These are phyloP conservation scores for Tylopilus balloui DNA, from an alignment of 768 basidiomycete species.

Conservation along the genomic window DNA sequence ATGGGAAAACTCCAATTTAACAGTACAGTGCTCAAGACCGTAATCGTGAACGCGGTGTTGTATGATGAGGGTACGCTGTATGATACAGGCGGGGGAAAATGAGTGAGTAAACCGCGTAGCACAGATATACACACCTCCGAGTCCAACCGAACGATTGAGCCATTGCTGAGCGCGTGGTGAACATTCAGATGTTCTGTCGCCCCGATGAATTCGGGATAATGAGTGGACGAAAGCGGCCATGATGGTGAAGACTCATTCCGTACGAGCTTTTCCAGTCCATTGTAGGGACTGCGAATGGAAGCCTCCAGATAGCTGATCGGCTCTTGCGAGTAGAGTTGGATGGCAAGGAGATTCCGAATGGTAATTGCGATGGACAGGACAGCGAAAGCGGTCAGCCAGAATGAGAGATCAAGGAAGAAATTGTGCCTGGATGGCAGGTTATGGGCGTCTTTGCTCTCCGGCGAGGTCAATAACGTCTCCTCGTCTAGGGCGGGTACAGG, in stretches of 20 bases:
- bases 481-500: conserved; percentile 16
- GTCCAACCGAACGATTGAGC: conserved; percentile 22
- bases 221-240: conserved; percentile 23
- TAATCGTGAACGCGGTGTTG: conserved; percentile 25
- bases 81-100: not conserved
- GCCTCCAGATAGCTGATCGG: conserved; percentile 5
- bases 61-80: conserved; percentile 16
- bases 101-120: not conserved
- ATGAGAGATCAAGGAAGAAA: conserved; percentile 9
- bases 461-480: conserved; percentile 8
- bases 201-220: conserved; percentile 22
- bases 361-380: conserved; percentile 17
- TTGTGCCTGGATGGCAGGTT: not conserved
- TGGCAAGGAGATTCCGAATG: conserved; percentile 20
- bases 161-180: conserved; percentile 12
- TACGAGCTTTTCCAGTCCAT: conserved; percentile 20
- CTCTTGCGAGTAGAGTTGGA: conserved; percentile 7
- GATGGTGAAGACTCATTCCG: conserved; percentile 27
- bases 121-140: conserved; percentile 5
- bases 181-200: conserved; percentile 8
- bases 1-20: conserved; percentile 10
- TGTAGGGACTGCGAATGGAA: conserved; percentile 19
- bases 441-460: not conserved
- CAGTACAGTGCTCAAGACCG: conserved; percentile 19
- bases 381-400: conserved; percentile 19